Conservation (phyloP, 2,329 filamentous ascomycete species). For the Nectriaceae sp. region DNA sequence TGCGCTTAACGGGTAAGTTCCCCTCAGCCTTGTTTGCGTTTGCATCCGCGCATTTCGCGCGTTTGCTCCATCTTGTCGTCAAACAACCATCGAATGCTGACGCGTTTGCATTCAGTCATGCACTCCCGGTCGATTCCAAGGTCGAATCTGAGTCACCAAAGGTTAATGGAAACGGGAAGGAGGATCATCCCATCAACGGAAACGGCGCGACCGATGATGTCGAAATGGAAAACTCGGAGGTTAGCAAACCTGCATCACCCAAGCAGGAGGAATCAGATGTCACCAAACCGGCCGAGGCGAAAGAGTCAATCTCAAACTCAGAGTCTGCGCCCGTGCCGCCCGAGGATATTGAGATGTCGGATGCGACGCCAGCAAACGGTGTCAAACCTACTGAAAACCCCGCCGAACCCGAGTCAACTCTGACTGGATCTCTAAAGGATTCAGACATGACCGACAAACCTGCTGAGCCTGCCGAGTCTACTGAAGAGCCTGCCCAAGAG, state of each 20-base stretch:
- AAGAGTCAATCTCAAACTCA: slow-evolving; percentile 3
- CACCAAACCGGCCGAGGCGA: neutral
- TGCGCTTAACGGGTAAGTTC: slow-evolving; percentile 41
- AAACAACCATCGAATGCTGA: slow-evolving; percentile 23
- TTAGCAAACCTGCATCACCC: slow-evolving; percentile 13
- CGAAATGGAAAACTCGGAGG: slow-evolving; percentile 20
- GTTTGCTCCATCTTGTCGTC: slow-evolving; percentile 3
- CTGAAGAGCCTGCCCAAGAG: neutral
- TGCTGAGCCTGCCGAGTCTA: neutral
- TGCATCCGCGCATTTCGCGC: slow-evolving; percentile 13
- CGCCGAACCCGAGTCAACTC: neutral
- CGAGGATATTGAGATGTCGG: slow-evolving; percentile 30
- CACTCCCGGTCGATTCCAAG: slow-evolving; percentile 24
- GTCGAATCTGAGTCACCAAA: slow-evolving; percentile 23
- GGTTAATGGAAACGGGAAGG: slow-evolving; percentile 27
- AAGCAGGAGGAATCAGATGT: slow-evolving; percentile 1
- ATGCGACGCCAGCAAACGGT: slow-evolving; percentile 15
- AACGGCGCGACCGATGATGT: slow-evolving; percentile 29
- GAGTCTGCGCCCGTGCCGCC: slow-evolving; percentile 2
- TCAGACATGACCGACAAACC: slow-evolving; percentile 29
- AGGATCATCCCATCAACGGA: slow-evolving; percentile 18
- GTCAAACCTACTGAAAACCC: neutral
- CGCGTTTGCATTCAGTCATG: slow-evolving; percentile 28
- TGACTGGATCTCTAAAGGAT: slow-evolving; percentile 15
- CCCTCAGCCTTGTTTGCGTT: slow-evolving; percentile 17